phyloP scores from a whole-genome alignment of 1,284 basidiomycete species.

The Leccinum colubrinum region DNA sequence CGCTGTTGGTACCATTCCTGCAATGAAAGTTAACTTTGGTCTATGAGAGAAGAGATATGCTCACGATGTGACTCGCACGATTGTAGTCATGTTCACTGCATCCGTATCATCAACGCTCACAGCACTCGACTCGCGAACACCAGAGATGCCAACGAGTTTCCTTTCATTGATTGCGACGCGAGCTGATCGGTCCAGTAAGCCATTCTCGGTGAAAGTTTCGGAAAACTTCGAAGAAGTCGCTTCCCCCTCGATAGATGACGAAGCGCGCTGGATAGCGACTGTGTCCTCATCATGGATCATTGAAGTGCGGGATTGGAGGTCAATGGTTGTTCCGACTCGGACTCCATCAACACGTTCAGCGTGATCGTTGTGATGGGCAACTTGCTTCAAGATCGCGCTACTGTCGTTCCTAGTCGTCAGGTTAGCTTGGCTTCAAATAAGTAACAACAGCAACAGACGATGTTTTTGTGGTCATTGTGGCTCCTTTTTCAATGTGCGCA shows the following conservation, averaged over 20 bases:
- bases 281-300: neutral
- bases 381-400: neutral
- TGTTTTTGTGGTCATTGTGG: neutral
- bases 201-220: neutral
- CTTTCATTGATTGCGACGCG: neutral
- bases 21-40: neutral
- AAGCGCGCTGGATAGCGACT: neutral
- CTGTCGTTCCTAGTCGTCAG: neutral
- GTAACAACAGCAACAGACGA: slow-evolving; percentile 5
- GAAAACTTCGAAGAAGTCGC: neutral
- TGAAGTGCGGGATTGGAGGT: neutral
- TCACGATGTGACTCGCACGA: neutral
- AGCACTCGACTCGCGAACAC: neutral
- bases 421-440: slow-evolving; percentile 2
- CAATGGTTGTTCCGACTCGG: neutral
- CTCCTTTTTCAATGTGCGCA: neutral
- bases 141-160: neutral
- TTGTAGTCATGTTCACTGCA: neutral
- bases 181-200: neutral
- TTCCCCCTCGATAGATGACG: neutral
- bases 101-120: neutral
- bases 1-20: neutral
- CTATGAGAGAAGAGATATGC: neutral
- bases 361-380: neutral
- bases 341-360: neutral